These are phyloP conservation scores for Teunomyces aglyptinius DNA, from an alignment of 805 yeast species.

Conservation along the genomic window DNA sequence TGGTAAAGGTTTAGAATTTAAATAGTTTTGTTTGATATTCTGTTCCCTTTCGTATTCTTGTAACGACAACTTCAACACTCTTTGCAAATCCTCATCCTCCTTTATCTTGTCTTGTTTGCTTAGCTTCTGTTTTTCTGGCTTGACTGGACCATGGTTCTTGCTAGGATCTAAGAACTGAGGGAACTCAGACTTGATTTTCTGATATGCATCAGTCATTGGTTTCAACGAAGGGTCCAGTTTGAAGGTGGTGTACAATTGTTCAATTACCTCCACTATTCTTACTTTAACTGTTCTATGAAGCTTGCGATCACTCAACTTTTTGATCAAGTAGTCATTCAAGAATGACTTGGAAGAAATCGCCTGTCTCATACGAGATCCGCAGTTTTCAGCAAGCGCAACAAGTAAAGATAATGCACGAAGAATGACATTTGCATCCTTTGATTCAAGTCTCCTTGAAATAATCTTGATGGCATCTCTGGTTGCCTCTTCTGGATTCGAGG, in stretches of 20 bases:
- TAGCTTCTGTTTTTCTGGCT: conserved; percentile 56
- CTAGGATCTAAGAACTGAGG: conserved; percentile 29
- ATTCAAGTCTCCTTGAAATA: conserved; percentile 22
- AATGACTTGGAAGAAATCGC: conserved; percentile 41
- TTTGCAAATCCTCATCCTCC: conserved; percentile 80
- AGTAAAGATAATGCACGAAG: conserved; percentile 37
- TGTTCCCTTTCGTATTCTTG: conserved; percentile 53
- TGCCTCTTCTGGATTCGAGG: conserved; percentile 35
- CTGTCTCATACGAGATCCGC: conserved; percentile 45
- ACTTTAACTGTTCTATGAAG: conserved; percentile 69
- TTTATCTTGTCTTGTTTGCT: conserved; percentile 43
- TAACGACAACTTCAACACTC: conserved; percentile 72
- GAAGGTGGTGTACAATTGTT: conserved; percentile 64
- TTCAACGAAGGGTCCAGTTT: conserved; percentile 71
- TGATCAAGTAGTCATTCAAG: conserved; percentile 31
- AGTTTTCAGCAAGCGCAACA: conserved; percentile 42
- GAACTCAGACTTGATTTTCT: conserved; percentile 42
- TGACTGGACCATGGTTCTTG: conserved; percentile 39
- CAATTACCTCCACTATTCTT: conserved; percentile 63
- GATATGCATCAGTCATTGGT: conserved; percentile 63
- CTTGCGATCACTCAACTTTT: conserved; percentile 49
- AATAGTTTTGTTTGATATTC: conserved; percentile 24
- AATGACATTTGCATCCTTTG: conserved; percentile 41
- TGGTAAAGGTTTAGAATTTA: conserved; percentile 36
- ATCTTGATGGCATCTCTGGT: conserved; percentile 31